Conservation (phyloP, 192 early-diverging fungal genomes). For the Linnemannia hyalina region DNA sequence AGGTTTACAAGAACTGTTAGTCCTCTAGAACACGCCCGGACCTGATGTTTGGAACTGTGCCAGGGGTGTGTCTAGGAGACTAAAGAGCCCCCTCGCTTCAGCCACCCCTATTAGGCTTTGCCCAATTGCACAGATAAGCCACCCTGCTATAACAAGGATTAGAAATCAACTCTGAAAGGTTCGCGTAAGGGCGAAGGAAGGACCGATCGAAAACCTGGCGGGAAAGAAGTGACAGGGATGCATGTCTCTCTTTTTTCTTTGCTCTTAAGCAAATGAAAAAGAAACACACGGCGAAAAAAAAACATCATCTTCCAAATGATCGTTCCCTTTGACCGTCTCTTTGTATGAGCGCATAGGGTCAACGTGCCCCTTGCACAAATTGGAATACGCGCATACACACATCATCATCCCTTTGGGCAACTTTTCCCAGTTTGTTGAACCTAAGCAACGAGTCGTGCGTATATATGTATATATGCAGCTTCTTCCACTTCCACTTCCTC, state of each 20-base stretch:
- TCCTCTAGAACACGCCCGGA: neutral
- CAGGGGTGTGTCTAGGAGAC: neutral
- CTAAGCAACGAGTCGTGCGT: too few species aligned
- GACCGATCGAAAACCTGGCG: neutral
- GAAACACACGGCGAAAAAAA: neutral
- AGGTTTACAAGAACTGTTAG: too few species aligned
- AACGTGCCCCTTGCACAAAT: neutral
- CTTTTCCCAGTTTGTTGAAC: too few species aligned
- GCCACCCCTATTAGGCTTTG: neutral
- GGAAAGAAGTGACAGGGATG: neutral
- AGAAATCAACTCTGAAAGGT: neutral
- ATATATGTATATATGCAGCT: too few species aligned
- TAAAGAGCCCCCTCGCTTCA: neutral
- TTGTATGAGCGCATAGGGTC: too few species aligned
- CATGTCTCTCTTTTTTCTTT: too few species aligned
- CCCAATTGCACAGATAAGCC: neutral
- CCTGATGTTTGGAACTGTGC: neutral
- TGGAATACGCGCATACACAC: neutral
- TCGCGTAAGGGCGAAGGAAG: neutral
- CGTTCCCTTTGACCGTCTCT: neutral
- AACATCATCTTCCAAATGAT: neutral
- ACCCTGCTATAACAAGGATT: neutral
- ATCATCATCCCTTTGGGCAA: neutral
- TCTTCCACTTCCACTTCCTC: too few species aligned
- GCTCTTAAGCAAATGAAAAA: too few species aligned